phyloP scores from a whole-genome alignment of 1,139 yeast genomes.

The Yamadazyma epiphylla region DNA sequence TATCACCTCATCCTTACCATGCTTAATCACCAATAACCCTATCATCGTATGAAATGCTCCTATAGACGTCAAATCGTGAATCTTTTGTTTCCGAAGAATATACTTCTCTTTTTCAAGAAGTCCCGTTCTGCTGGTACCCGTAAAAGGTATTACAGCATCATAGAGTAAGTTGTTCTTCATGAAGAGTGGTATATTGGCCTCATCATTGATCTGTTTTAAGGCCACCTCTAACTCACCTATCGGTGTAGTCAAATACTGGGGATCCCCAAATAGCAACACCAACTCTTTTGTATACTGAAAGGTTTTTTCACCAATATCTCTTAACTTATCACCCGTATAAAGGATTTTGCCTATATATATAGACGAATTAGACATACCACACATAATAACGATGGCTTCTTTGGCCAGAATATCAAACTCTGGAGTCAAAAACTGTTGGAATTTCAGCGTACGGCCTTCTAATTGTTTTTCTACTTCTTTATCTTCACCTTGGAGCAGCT shows the following conservation, averaged over 20 bases:
- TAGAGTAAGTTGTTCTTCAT: conserved; percentile 31
- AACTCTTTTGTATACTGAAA: conserved; percentile 10
- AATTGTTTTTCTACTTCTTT: neutral
- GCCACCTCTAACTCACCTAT: conserved; percentile 22
- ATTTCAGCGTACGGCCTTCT: conserved; percentile 4
- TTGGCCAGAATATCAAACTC: conserved; percentile 18
- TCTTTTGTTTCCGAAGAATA: conserved; percentile 9
- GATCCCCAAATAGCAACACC: conserved; percentile 20
- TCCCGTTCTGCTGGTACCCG: conserved; percentile 21
- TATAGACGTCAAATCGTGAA: conserved; percentile 24
- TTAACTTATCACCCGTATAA: conserved; percentile 12
- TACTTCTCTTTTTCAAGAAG: conserved; percentile 2
- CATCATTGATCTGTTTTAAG: conserved; percentile 14
- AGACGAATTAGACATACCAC: conserved; percentile 18
- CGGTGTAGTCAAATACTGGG: conserved; percentile 24
- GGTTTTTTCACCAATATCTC: conserved; percentile 10
- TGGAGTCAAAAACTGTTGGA: conserved; percentile 15
- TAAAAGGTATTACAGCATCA: conserved; percentile 25
- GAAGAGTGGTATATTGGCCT: conserved; percentile 20
- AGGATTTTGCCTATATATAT: neutral
- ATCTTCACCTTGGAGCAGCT: conserved; percentile 3
- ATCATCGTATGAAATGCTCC: conserved; percentile 40
- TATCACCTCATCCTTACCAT: conserved; percentile 18
- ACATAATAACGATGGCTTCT: conserved; percentile 20
- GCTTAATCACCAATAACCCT: conserved; percentile 32